Percentiles rank a stretch among this genome's conserved stretches.
These are phyloP conservation scores for Penicillium manginii DNA, from an alignment of 495 filamentous ascomycete species.

Conservation along the genomic window DNA sequence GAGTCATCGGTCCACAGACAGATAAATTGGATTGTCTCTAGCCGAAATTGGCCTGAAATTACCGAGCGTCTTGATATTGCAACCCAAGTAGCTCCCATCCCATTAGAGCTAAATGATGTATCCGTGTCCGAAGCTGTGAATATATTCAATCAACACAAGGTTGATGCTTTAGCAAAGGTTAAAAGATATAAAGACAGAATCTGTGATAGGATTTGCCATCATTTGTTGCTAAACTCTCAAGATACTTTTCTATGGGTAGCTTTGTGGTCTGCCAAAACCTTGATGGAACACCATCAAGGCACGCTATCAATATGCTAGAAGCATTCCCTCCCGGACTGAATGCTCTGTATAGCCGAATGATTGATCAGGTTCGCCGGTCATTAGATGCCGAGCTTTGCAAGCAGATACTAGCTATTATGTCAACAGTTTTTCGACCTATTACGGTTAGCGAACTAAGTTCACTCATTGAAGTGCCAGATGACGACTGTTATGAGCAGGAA, in stretches of 20 bases:
- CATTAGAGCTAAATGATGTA: conserved; percentile 30
- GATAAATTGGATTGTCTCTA: conserved; percentile 38
- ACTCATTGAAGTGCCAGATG: conserved; percentile 18
- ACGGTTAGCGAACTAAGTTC: conserved; percentile 25
- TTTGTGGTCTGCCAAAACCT: conserved; percentile 32
- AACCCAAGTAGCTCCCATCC: not conserved
- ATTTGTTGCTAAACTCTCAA: conserved; percentile 26
- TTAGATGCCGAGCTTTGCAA: conserved; percentile 13
- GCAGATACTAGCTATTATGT: conserved; percentile 19
- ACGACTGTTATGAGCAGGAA: not conserved
- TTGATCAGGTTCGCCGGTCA: conserved; percentile 6
- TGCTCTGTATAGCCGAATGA: conserved; percentile 22
- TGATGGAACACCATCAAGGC: not conserved
- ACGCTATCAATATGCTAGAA: conserved; percentile 9
- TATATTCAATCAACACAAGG: conserved; percentile 38
- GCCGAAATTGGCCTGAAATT: conserved; percentile 30
- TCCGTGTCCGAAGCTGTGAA: conserved; percentile 26
- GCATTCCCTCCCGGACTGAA: conserved; percentile 19
- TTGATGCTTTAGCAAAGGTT: conserved; percentile 19
- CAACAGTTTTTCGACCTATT: conserved; percentile 32
- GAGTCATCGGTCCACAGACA: not conserved
- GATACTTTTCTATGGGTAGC: conserved; percentile 44
- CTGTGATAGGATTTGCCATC: conserved; percentile 13
- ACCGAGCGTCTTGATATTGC: conserved; percentile 12
- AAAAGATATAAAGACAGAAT: conserved; percentile 13